Base-by-base conservation (phyloP, 2,329 filamentous ascomycete species). In the Balansia obtecta region DNA sequence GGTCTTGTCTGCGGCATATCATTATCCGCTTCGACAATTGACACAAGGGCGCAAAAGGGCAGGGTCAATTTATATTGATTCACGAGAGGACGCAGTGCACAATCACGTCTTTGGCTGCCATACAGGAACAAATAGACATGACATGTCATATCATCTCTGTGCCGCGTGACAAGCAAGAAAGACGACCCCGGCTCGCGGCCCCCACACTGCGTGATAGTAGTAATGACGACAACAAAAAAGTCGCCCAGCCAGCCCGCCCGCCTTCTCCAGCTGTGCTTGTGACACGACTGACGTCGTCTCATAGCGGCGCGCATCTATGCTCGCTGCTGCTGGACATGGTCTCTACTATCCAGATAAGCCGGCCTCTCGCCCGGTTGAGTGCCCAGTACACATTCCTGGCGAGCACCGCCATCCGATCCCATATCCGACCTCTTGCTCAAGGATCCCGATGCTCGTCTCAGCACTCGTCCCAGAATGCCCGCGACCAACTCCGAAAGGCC, bases 401-500 rank as follows among this genome's bases (percentile, higher is more conserved):
- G 16, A 9, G 34, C 34, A 37, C 34, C 20, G 15, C 15, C 16
- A 38, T 10, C 4, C 20, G 45, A 38, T 27, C 12, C 33, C 18
- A 27, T 16, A 27, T 38, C 2, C 34, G 46, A 10, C 22, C 16
- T 22, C 6, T 66, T 41, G 61, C 61, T 3, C 53, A n/a, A n/a
- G n/a, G n/a, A n/a, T n/a, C n/a, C n/a, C n/a, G n/a, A n/a, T n/a
- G 50, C 49, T 59, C 56, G 9, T 39, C 43, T 1, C 55, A 48
- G 42, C 56, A 52, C 22, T 50, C 52, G 33, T 48, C 51, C 40
- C 51, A 58, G 40, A 55, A 62, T 38, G 52, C 56, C 10, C 43
- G 61, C 52, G 56, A 63, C 13, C 58, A 52, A 38, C 58, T 67
- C 30, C 61, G 58, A 44, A 55, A 57, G 20, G 65, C 66, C 13